phyloP scores from a whole-genome alignment of 257 asterid species.

The Nicotiana benthamiana region DNA sequence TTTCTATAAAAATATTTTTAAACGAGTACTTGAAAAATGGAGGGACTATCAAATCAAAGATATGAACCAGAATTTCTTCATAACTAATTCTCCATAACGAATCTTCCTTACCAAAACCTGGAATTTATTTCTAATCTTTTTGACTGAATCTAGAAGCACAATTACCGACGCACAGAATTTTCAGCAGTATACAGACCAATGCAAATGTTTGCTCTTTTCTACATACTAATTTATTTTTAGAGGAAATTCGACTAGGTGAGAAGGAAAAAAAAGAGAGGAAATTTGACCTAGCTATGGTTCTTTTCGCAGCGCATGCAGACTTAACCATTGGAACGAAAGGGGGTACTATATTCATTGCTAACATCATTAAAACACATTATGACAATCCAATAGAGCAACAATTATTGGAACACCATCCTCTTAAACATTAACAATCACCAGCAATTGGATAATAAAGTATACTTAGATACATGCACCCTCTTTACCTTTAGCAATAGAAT shows the following conservation, averaged over 20 bases:
- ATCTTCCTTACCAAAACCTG: not conserved
- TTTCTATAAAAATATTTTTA: not conserved
- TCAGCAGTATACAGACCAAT: not conserved
- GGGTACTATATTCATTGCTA: conserved; percentile 41
- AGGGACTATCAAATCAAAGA: not conserved
- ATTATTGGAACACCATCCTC: conserved; percentile 33
- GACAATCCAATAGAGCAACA: conserved; percentile 22
- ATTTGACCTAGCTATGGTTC: too few relatives aligned
- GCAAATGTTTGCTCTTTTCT: not conserved
- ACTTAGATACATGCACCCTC: conserved; percentile 7
- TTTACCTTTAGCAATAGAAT: not conserved
- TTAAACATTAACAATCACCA: conserved; percentile 8
- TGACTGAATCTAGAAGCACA: not conserved
- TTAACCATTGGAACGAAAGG: not conserved
- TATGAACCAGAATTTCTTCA: not conserved
- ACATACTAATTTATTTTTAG: not conserved
- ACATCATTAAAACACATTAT: conserved; percentile 30
- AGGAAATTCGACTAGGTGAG: not conserved
- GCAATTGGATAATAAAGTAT: not conserved
- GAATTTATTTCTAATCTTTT: not conserved
- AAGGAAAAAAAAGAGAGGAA: too few relatives aligned
- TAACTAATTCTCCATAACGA: not conserved
- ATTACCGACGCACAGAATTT: not conserved
- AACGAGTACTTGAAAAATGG: not conserved
- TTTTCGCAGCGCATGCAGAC: too few relatives aligned